Base-by-base conservation (phyloP, 1,139 yeast species). In the Ogataea hybrid region DNA sequence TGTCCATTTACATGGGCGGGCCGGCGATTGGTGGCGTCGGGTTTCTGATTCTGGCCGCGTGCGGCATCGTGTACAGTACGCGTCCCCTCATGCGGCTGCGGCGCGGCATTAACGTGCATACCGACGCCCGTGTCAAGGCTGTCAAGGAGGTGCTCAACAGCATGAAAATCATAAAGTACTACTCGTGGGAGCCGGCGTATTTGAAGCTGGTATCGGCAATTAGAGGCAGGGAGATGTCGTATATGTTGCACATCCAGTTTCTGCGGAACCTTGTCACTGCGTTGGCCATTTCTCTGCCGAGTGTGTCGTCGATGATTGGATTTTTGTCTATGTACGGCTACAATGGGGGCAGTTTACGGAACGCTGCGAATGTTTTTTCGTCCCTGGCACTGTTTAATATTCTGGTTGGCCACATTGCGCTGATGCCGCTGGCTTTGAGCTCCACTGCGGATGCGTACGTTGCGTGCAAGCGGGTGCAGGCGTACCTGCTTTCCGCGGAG, bases 1-100 rank as follows among this genome's bases (percentile, higher is more conserved):
- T 88, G 41, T 66, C 84, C 36, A 71, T 76, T 42, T 84, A 85
- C 53, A 71, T 88, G 39, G 95, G 96, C 20, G 85, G 78, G 2
- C 68, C 89, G 0, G 79, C 92, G 0, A 44, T 68, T 30, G 59
- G 60, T 21, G 71, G 71, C 49, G 50, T 67, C 31, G 71, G 58
- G 4, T 52, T 62, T 35, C 58, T 64, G 30, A 39, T 65, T 5
- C 30, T 59, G 3, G 53, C 61, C 31, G 54, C 64, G 7, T 37
- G 35, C 2, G 14, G 43, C 3, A 51, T 59, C 20, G 48, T 50
- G 7, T 47, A 32, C 16, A 49, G 60, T 6, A 67, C 73, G 3
- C 64, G 57, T 31, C 61, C 57, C 28, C 56, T 75, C 35, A 67
- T 70, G 53, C 54, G 43, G 6, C 61, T 60, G 47, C 64, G 80